phyloP scores from a whole-genome alignment of 371 early-diverging fungal species.

The Actinomucor elegans region DNA sequence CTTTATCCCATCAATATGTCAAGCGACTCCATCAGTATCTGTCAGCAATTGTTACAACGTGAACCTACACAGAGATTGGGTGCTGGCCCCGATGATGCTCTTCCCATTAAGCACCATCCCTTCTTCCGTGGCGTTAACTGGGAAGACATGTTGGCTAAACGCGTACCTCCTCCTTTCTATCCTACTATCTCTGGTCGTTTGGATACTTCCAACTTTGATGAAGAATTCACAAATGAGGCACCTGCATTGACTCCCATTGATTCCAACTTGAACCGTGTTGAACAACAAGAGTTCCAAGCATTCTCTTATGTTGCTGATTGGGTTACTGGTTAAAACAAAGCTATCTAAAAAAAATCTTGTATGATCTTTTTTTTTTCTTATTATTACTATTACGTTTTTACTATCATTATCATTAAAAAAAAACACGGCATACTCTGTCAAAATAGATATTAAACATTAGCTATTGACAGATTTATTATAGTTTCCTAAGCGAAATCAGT shows the following conservation, averaged over 20 bases:
- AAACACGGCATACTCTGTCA: no score
- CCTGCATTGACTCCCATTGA: conserved; percentile 89
- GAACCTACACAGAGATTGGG: conserved; percentile 90
- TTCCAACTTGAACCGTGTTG: conserved; percentile 69
- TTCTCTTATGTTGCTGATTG: conserved; percentile 94
- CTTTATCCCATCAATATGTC: conserved; percentile 89
- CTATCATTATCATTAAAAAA: no score
- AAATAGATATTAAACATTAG: no score
- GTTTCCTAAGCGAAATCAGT: no score
- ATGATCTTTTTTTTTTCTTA: no score
- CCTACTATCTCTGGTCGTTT: conserved; percentile 77
- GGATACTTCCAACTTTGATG: conserved; percentile 95
- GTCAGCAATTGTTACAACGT: conserved; percentile 86
- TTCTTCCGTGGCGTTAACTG: conserved; percentile 94
- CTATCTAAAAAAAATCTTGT: no score
- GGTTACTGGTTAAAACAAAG: conserved; percentile 40
- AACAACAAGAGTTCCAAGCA: conserved; percentile 89
- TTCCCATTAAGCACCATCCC: conserved; percentile 90
- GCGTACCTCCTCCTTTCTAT: conserved; percentile 85
- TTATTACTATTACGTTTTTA: no score
- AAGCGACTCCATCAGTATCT: conserved; percentile 83
- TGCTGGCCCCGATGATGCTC: conserved; percentile 76
- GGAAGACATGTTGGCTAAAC: conserved; percentile 84
- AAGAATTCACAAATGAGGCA: conserved; percentile 88
- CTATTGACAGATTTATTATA: no score